Evolutionary conservation across 352 stramenopile genomes (phyloP), one percentile per base, ranked within the genome.

Genomic region (Aphanomyces euteiches): DNA sequence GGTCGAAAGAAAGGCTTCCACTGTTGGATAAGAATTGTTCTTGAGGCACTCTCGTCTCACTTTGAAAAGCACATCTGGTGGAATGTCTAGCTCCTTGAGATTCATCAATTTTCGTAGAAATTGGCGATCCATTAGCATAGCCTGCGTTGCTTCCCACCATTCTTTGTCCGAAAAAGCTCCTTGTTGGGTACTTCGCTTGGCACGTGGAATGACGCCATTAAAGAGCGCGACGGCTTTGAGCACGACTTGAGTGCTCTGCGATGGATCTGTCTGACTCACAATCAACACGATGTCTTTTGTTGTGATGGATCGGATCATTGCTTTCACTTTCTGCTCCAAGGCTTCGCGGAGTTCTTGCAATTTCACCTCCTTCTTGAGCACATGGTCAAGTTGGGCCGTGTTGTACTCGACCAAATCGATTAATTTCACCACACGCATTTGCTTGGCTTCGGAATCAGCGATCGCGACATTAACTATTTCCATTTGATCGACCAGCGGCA

Each of bases 101-200:
- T 78, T 71, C 4, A 85, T 74, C 39, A 93, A 63, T 6, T 80
- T 77, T 43, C 83, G 80, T 17, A 93, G 56, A 7, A 93, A 64
- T 47, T 75, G 82, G 28, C 86, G 80, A 68, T 93, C 84, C 84
- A 93, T 93, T 15, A 93, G 74, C 67, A 93, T 56, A 8, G 86
- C 84, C 61, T 93, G 86, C 12, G 80, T 79, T 0, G 84, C 85
- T 58, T 90, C 90, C 85, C 84, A 92, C 85, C 85, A 93, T 56
- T 93, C 85, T 15, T 83, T 64, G 64, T 85, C 83, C 2, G 80
- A 89, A 70, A 92, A 93, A 4, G 82, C 81, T 28, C 85, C 81
- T 0, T 82, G 79, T 4, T 69, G 43, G 12, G 60, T 48, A 19
- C 54, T 13, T 4, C 63, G 41, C 50, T 69, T 69, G 17, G 34